A percentile compares a stretch with the other conserved stretches of the same genome.
Evolutionary conservation across 257 asterid species (phyloP).

Genomic region (Scutellaria baicalensis): DNA sequence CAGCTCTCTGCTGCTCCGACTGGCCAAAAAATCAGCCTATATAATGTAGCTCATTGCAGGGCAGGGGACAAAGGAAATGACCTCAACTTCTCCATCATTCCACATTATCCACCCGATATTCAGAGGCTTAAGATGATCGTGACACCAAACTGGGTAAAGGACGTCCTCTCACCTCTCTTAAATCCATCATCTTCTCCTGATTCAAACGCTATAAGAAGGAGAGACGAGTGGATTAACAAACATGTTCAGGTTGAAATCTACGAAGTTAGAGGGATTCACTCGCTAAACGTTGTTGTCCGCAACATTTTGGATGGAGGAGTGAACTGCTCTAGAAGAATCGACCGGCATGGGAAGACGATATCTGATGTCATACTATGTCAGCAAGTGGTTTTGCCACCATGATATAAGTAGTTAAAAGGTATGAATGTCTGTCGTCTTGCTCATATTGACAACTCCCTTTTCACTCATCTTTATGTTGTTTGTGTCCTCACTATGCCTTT

Average conservation of each 20-base stretch:
- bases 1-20: conserved; percentile 47
- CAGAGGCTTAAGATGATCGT: conserved; percentile 61
- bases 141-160: conserved; percentile 73
- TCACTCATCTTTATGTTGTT: no score
- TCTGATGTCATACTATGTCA: conserved; percentile 75
- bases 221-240: conserved; percentile 43
- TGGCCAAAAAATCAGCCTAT: conserved; percentile 52
- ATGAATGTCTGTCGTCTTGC: no score
- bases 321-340: conserved; percentile 90
- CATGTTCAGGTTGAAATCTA: conserved; percentile 75
- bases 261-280: conserved; percentile 68
- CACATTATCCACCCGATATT: conserved; percentile 75
- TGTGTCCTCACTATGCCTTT: no score
- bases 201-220: conserved; percentile 27
- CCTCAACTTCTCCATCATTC: conserved; percentile 77
- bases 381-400: conserved; percentile 63
- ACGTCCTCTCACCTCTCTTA: conserved; percentile 48
- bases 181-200: conserved; percentile 50
- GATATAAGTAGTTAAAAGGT: background rate
- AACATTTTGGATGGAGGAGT: conserved; percentile 92
- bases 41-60: conserved; percentile 74
- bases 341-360: conserved; percentile 85
- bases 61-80: conserved; percentile 95
- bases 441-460: no score
- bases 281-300: conserved; percentile 75